Percentiles rank a stretch among this genome's conserved stretches.
phyloP scores from a whole-genome alignment of 2,329 filamentous ascomycete species.

The Sporothrix inflata region DNA sequence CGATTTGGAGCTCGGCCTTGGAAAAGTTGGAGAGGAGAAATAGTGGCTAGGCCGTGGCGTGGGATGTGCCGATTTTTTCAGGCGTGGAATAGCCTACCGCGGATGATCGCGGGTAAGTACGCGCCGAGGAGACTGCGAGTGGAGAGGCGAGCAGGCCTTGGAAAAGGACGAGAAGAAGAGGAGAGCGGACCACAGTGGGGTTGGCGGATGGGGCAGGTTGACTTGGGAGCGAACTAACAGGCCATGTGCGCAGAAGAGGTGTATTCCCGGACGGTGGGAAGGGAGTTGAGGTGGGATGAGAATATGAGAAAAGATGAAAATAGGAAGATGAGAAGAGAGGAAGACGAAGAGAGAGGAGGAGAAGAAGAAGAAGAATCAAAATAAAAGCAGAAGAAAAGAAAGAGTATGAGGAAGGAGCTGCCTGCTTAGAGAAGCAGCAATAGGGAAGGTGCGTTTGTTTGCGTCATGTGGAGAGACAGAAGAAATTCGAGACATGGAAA shows the following conservation, averaged over 20 bases:
- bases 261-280: background rate
- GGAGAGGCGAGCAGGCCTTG: background rate
- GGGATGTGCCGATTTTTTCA: conserved; percentile 18
- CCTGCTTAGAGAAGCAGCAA: conserved; percentile 12
- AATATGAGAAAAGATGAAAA: background rate
- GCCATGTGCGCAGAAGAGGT: conserved; percentile 5
- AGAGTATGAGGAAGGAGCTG: background rate
- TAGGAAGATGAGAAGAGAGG: background rate
- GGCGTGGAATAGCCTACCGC: background rate
- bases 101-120: conserved; percentile 42
- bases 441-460: conserved; percentile 19
- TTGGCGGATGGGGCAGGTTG: conserved; percentile 19
- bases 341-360: background rate
- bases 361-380: background rate
- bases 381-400: background rate
- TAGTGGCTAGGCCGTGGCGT: background rate
- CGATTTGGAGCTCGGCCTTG: conserved; percentile 13
- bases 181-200: conserved; percentile 23
- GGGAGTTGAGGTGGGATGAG: background rate
- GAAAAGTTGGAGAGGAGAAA: background rate
- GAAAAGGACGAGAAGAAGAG: background rate
- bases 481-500: background rate
- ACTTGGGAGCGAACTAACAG: background rate
- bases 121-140: conserved; percentile 21
- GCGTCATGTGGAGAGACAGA: conserved; percentile 18